Percentiles rank a stretch among this genome's conserved stretches.
Evolutionary conservation across 2,329 filamentous ascomycete species (phyloP).

Genomic region (Cladophialophora exuberans): DNA sequence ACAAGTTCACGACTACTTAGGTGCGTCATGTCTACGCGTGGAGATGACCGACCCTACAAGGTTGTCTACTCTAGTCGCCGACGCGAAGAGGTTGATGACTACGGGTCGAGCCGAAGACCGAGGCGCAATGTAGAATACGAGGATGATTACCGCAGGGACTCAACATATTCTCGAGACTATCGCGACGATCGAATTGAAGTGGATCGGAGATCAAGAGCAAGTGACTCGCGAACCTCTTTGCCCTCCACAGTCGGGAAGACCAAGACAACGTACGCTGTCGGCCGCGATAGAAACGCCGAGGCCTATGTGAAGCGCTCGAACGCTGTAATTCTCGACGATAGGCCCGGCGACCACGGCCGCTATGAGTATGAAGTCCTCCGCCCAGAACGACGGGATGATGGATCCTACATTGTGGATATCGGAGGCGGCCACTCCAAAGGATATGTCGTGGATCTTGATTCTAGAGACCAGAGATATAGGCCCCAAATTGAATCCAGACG

Average conservation of each 20-base stretch:
- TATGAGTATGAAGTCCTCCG: conserved; percentile 29
- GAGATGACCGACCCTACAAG: conserved; percentile 28
- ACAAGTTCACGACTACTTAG: no score
- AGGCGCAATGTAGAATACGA: conserved; percentile 21
- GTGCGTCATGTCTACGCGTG: conserved; percentile 21
- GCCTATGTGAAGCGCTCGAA: conserved; percentile 26
- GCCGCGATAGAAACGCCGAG: conserved; percentile 25
- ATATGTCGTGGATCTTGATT: conserved; percentile 14
- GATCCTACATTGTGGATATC: conserved; percentile 26
- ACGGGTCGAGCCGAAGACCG: conserved; percentile 1
- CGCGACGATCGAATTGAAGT: conserved; percentile 22
- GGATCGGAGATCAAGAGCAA: conserved; percentile 13
- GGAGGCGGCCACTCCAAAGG: conserved; percentile 6
- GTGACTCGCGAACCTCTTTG: conserved; percentile 9
- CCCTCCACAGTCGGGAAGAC: conserved; percentile 1
- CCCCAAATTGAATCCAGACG: background rate
- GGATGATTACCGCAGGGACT: conserved; percentile 16
- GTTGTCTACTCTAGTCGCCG: conserved; percentile 26
- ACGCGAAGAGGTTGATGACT: conserved; percentile 14
- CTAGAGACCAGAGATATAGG: conserved; percentile 2
- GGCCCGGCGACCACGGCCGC: conserved; percentile 15
- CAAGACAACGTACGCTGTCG: conserved; percentile 26
- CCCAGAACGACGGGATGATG: conserved; percentile 24
- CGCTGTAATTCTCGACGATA: conserved; percentile 19
- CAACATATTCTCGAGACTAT: conserved; percentile 18